A percentile compares a stretch with the other conserved stretches of the same genome.
Evolutionary conservation across 352 stramenopile species (phyloP).

Genomic region (Phytophthora agathidicida): DNA sequence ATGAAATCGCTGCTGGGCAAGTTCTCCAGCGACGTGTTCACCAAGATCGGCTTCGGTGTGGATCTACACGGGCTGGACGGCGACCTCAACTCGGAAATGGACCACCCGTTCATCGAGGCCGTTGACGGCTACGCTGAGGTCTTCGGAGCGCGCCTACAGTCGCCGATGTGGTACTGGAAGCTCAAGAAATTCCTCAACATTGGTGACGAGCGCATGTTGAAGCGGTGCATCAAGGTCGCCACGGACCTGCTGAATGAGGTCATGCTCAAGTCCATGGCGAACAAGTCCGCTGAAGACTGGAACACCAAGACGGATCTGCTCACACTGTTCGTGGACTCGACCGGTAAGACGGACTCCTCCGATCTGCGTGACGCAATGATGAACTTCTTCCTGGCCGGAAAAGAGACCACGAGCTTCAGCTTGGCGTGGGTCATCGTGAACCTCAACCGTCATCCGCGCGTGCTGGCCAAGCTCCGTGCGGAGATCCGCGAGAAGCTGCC

Average conservation of each 20-base stretch:
- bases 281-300: constrained; percentile 18
- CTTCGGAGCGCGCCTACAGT: constrained; percentile 49
- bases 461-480: constrained; percentile 43
- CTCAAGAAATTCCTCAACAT: constrained; percentile 47
- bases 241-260: constrained; percentile 50
- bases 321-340: constrained; percentile 49
- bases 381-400: constrained; percentile 69
- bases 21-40: constrained; percentile 81
- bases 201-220: constrained; percentile 42
- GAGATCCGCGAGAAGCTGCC: constrained; percentile 44
- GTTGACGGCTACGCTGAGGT: constrained; percentile 44
- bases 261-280: constrained; percentile 51
- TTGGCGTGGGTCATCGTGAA: constrained; percentile 69
- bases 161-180: constrained; percentile 54
- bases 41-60: constrained; percentile 75
- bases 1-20: constrained; percentile 57
- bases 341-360: constrained; percentile 37
- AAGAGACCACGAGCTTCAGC: constrained; percentile 66
- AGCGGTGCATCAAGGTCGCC: constrained; percentile 41
- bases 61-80: constrained; percentile 53
- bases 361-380: constrained; percentile 67
- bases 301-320: constrained; percentile 45
- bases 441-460: constrained; percentile 53
- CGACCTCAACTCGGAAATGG: constrained; percentile 37
- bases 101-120: constrained; percentile 54